Evolutionary conservation across 2,329 filamentous ascomycete species (phyloP), one percentile per base, ranked within the genome.

Genomic region (Metarhizium robertsii): DNA sequence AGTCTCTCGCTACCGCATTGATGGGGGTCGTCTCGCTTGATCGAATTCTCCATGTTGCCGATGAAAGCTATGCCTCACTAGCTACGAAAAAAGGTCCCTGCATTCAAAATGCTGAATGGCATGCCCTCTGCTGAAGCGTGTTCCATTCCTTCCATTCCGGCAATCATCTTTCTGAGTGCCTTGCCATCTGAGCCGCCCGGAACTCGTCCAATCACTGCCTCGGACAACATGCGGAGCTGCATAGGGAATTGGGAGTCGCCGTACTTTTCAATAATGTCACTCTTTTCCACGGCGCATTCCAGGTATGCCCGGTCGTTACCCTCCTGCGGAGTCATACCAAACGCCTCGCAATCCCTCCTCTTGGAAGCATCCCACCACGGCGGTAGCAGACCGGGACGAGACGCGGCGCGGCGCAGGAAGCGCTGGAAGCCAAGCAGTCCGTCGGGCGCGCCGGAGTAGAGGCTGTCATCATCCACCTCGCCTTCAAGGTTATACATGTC

Each of bases 191-290:
- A 45, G 0, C 72, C 71, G 0, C 67, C 70, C 0, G 64, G 62
- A 0, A 62, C 66, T 0, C 55, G 51, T 1, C 69, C 68, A 25
- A 71, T 71, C 4, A 77, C 64, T 0, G 61, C 61, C 60, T 79
- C 74, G 3, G 66, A 72, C 20, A 79, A 64, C 71, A 80, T 74
- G 14, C 77, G 69, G 51, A 80, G 64, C 67, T 79, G 74, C 74
- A 78, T 77, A 2, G 76, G 72, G 57, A 79, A 77, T 2, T 60
- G 61, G 0, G 53, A 5, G 51, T 79, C 70, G 2, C 69, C 69
- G 50, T 79, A 80, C 51, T 74, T 67, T 25, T 73, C 66, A 6
- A 68, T 65, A 36, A 78, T 63, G 47, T 71, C 67, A 13, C 49
- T 50, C 62, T 74, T 75, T 4, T 65, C 58, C 1, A 71, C 61